These are phyloP conservation scores for Hypseocharis bilobata DNA, from an alignment of 441 rosid genomes.

Conservation along the genomic window DNA sequence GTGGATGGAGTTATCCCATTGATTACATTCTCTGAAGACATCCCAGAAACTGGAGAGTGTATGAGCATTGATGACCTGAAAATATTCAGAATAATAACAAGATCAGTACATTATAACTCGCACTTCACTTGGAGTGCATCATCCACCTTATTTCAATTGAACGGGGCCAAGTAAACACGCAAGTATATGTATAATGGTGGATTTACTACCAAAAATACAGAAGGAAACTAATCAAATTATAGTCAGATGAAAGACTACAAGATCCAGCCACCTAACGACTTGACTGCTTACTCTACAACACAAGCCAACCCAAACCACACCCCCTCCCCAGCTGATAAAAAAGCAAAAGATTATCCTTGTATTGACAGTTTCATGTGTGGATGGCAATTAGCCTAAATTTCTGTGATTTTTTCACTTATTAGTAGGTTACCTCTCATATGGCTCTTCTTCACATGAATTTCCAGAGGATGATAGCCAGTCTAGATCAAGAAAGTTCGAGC, in stretches of 20 bases:
- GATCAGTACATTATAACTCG: neutral
- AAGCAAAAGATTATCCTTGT: neutral
- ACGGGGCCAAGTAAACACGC: neutral
- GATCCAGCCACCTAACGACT: too few relatives aligned
- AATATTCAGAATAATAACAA: constrained; percentile 10
- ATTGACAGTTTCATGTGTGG: neutral
- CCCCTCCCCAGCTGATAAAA: neutral
- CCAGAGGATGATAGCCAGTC: constrained; percentile 85
- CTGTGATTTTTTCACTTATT: neutral
- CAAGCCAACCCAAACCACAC: neutral
- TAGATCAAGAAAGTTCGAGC: constrained; percentile 75
- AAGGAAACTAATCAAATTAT: neutral
- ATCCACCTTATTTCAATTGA: neutral
- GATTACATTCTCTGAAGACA: constrained; percentile 57
- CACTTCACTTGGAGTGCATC: neutral
- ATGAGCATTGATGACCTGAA: constrained; percentile 52
- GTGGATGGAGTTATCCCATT: constrained; percentile 55
- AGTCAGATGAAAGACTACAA: too few relatives aligned
- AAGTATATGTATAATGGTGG: neutral
- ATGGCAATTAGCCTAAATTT: constrained; percentile 8
- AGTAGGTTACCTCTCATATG: constrained; percentile 55
- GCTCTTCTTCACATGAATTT: constrained; percentile 61
- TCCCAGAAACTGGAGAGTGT: constrained; percentile 38
- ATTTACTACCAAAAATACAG: neutral
- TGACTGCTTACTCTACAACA: too few relatives aligned